Base-by-base conservation (phyloP, 805 yeast genomes). In the Ogataea pini region DNA sequence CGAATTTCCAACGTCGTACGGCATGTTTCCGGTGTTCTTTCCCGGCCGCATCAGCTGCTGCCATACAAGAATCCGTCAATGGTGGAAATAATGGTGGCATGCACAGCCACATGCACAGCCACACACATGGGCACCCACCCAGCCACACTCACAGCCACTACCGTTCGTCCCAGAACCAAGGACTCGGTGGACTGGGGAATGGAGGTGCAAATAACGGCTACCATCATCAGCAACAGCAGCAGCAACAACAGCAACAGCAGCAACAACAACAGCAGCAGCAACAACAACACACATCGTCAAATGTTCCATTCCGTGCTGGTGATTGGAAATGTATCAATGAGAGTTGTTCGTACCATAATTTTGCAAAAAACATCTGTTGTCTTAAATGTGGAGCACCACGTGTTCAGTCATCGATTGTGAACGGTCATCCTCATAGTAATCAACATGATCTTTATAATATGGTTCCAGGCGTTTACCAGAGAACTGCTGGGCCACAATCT, bases 221-320 rank as follows among this genome's bases (percentile, higher is more conserved):
- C 34, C 46, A 34, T 38, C 33, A 40, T 12, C 36, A 7, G 7
- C 32, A 29, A 19, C 33, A 47, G 50, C 45, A 50, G 49, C 44
- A 49, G 54, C 40, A 46, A 49, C 32, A 56, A 54, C 46, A 46
- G 32, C 42, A 44, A 44, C 47, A 50, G 46, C 27, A 53, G 54
- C 33, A n/a, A 31, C 34, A 31, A 17, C 17, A n/a, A 31, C 34
- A 39, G 8, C 29, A 46, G 31, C 42, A 44, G 44, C 47, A 50
- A 46, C 27, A 53, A 54, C 33, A 31, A 8, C 34, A 31, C 9
- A n/a, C 49, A 18, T 50, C 65, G 10, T 64, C 70, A 4, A 72
- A 80, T 58, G 95, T 91, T n/a, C 96, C 97, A 25, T 91, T 91
- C 69, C 78, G 97, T 59, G 97, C 97, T 2, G 97, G 97, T 44